A percentile compares a stretch with the other conserved stretches of the same genome.
phyloP scores from a whole-genome alignment of 495 filamentous ascomycete species.

The Astrothelium subdiscretum region DNA sequence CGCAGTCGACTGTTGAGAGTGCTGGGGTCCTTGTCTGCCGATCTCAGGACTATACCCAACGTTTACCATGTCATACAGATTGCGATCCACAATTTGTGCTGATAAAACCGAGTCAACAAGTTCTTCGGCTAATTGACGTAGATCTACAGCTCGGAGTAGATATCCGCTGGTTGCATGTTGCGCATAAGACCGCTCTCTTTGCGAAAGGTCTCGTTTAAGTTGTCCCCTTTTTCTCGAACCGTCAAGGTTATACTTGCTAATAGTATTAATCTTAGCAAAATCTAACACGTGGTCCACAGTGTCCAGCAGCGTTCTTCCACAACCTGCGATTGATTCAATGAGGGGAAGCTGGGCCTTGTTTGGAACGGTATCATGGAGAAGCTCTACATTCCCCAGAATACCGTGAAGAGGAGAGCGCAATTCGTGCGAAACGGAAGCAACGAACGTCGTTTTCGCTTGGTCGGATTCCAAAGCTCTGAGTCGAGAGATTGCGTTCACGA shows the following conservation, averaged over 20 bases:
- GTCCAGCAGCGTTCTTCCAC: conserved; percentile 23
- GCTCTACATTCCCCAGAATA: conserved; percentile 18
- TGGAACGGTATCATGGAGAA: conserved; percentile 17
- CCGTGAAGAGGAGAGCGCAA: conserved; percentile 17
- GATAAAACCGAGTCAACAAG: conserved; percentile 23
- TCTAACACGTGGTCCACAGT: conserved; percentile 21
- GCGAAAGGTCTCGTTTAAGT: background rate
- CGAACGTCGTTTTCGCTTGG: conserved; percentile 15
- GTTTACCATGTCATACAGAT: too few species aligned
- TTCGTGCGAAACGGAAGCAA: conserved; percentile 16
- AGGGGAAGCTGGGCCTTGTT: conserved; percentile 15
- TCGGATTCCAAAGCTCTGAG: conserved; percentile 10
- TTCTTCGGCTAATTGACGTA: conserved; percentile 19
- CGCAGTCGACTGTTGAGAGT: background rate
- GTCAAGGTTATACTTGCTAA: too few species aligned
- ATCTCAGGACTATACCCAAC: conserved; percentile 1
- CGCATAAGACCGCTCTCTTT: background rate
- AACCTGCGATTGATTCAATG: conserved; percentile 17
- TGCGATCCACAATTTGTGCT: conserved; percentile 13
- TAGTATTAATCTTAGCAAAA: conserved; percentile 21
- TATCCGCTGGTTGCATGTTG: conserved; percentile 6
- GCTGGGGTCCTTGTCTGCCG: background rate
- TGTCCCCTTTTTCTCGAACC: conserved; percentile 10
- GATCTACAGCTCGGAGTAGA: conserved; percentile 13
- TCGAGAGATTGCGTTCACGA: conserved; percentile 22